These are phyloP conservation scores for Lactarius quietus DNA, from an alignment of 768 basidiomycete genomes.

Conservation along the genomic window DNA sequence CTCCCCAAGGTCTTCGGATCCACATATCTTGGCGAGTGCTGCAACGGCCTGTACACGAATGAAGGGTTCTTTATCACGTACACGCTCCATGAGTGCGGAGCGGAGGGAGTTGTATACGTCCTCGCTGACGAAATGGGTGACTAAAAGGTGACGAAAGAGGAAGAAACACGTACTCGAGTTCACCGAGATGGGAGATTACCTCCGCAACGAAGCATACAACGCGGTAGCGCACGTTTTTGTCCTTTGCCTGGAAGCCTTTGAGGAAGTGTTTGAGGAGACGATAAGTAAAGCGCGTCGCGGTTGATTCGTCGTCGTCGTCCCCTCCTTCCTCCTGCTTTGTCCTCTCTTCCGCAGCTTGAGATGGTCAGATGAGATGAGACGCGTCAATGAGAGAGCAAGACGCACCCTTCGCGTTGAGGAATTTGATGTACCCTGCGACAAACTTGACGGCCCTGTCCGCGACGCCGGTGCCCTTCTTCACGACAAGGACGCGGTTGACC, in stretches of 20 bases:
- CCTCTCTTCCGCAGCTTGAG: conserved; percentile 35
- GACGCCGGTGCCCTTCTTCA: conserved; percentile 76
- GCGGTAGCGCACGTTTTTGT: conserved; percentile 82
- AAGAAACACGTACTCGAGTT: conserved; percentile 69
- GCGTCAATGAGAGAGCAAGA: neutral
- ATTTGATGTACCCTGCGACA: conserved; percentile 70
- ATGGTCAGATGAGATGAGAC: neutral
- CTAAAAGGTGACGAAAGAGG: neutral
- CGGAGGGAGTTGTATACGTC: conserved; percentile 66
- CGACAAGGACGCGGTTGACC: conserved; percentile 54
- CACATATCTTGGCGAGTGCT: conserved; percentile 73
- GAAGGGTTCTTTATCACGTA: conserved; percentile 71
- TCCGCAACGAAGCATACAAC: conserved; percentile 72
- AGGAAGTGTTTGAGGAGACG: conserved; percentile 55
- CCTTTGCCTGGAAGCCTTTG: conserved; percentile 77
- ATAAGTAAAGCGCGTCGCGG: conserved; percentile 47
- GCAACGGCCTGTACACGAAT: conserved; percentile 79
- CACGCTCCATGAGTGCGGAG: conserved; percentile 60
- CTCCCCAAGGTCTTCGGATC: conserved; percentile 61
- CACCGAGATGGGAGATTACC: conserved; percentile 76
- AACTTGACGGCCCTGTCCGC: conserved; percentile 84
- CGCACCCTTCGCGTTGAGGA: conserved; percentile 74
- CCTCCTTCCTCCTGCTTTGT: conserved; percentile 34
- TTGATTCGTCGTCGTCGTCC: conserved; percentile 46
- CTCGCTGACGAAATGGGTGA: conserved; percentile 48